A percentile compares a stretch with the other conserved stretches of the same genome.
These are phyloP conservation scores for Cyberlindnera veronae DNA, from an alignment of 805 yeast genomes.

Conservation along the genomic window DNA sequence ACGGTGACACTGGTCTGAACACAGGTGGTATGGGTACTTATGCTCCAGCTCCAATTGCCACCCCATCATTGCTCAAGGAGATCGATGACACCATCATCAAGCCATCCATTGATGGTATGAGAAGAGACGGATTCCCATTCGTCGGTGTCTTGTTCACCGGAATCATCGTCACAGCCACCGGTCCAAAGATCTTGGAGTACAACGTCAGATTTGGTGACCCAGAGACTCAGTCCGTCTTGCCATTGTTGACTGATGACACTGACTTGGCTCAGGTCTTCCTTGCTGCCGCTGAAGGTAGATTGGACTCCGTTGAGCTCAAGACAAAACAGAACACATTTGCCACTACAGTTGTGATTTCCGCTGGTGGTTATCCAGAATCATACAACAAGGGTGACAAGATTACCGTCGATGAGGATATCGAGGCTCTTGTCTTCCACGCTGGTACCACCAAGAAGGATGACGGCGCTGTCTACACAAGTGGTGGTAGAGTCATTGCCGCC, in stretches of 20 bases:
- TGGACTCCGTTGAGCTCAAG: constrained; percentile 75
- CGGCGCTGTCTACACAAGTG: constrained; percentile 73
- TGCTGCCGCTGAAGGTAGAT: constrained; percentile 91
- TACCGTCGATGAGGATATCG: constrained; percentile 45
- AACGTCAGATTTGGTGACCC: constrained; percentile 99
- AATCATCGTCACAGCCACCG: constrained; percentile 79
- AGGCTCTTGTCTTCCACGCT: constrained; percentile 88
- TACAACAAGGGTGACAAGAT: constrained; percentile 87
- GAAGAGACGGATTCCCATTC: constrained; percentile 92
- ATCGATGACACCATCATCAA: constrained; percentile 75
- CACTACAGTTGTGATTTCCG: constrained; percentile 93
- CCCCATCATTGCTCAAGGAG: constrained; percentile 63
- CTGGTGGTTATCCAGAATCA: constrained; percentile 93
- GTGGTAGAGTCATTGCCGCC: constrained; percentile 96
- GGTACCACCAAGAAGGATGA: constrained; percentile 64
- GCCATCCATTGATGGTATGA: constrained; percentile 95
- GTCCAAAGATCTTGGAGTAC: constrained; percentile 95
- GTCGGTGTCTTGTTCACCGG: constrained; percentile 96
- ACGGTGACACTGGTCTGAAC: constrained; percentile 90
- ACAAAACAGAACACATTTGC: constrained; percentile 55
- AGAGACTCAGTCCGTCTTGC: constrained; percentile 95
- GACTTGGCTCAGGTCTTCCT: constrained; percentile 90
- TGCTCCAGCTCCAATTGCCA: constrained; percentile 96
- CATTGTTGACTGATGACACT: constrained; percentile 76
- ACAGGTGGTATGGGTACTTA: constrained; percentile 99